Evolutionary conservation across 345 rosid species (phyloP).

Genomic region (Syzygium aqueum): DNA sequence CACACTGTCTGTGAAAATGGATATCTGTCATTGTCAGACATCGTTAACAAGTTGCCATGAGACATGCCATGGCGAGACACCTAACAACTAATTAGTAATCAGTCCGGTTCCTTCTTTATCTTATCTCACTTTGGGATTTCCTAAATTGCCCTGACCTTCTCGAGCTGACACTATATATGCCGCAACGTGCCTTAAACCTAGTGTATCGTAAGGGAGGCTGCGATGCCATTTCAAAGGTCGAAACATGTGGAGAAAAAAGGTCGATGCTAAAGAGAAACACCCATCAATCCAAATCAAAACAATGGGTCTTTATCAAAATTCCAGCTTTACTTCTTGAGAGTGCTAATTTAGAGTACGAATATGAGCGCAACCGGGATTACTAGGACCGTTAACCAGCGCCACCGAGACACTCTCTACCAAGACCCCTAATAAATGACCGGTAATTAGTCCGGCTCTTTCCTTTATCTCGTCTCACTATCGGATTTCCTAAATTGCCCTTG

Average conservation of each 20-base stretch:
- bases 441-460: rapidly evolving
- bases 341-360: too few species aligned
- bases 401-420: not conserved
- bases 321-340: too few species aligned
- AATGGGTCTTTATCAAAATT: too few species aligned
- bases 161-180: too few species aligned
- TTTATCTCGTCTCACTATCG: not conserved
- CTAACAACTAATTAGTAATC: not conserved
- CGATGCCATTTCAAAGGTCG: too few species aligned
- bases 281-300: too few species aligned
- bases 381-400: too few species aligned
- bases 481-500: not conserved
- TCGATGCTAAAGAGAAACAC: too few species aligned
- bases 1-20: not conserved
- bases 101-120: rapidly evolving
- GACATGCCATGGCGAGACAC: not conserved
- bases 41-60: not conserved
- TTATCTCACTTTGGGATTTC: not conserved
- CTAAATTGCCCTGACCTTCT: not conserved
- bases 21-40: not conserved
- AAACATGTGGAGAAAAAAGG: too few species aligned
- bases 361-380: too few species aligned
- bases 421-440: not conserved
- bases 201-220: too few species aligned
- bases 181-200: too few species aligned